Base-by-base conservation (phyloP, 2,329 filamentous ascomycete species). In the Colletotrichum sp. region DNA sequence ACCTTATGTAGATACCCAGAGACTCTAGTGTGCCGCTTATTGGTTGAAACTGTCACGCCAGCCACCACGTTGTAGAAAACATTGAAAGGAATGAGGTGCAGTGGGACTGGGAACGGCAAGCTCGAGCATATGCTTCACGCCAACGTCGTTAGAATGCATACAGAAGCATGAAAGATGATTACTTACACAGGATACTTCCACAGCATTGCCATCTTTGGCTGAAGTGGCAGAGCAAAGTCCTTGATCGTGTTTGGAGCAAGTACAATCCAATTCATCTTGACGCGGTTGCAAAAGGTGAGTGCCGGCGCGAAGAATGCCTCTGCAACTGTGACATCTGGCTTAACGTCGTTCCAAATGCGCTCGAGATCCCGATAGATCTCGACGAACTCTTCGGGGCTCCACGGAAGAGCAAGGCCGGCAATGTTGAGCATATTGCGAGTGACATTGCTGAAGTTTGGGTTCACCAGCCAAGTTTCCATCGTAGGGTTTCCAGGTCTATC, bases 171-270 rank as follows among this genome's bases (percentile, higher is more conserved):
- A 5, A 12, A 2, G 6, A 48, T 13, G 18, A 15, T 4, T 26
- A 55, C 67, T 57, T 55, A 75, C 67, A 74, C 68, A 18, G 73
- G 72, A 68, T 72, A 77, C 57, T 71, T 77, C 77, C 76, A 78
- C 60, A 73, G 75, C 18, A 79, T 79, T 7, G 77, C 81, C 8
- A 77, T 79, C 28, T 79, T 78, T 5, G 86, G 85, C 75, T 90
- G 88, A 36, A 83, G 78, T 6, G 83, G 81, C 1, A 77, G 62
- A 48, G 87, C 78, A 79, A 86, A 85, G 73, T 88, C 82, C 78
- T 88, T 81, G 82, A 86, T 78, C 57, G 87, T 82, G 48, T 88
- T 89, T 1, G 88, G 88, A 64, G 85, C 86, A 8, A 90, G 80
- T 2, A 88, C 79, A 1, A 85, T 81, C 48, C 82, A 84, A 8